Base-by-base conservation (phyloP, 2,329 filamentous ascomycete species). In the Mariannaea sp. region DNA sequence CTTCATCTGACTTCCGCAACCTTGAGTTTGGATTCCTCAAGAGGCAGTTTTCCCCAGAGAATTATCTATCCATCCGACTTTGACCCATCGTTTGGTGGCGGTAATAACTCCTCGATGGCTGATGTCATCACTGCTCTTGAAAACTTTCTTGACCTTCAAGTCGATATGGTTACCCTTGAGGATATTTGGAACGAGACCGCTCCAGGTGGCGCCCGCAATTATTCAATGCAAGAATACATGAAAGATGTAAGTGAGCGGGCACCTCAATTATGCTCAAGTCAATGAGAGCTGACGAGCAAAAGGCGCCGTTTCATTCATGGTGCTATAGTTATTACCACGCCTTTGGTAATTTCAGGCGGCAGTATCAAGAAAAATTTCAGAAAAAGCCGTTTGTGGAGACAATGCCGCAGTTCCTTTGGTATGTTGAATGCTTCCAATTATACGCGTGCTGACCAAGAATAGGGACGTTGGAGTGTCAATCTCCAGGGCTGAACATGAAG, bases 301-400 rank as follows among this genome's bases (percentile, higher is more conserved):
- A 74, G 70, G 65, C 65, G 3, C 59, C 68, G 1, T 72, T 70
- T 24, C 50, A 55, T 2, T 62, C 62, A 1, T 70, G 68, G 45
- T 71, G 68, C 44, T 68, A 69, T 56, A 70, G 70, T 7, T 72
- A 70, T 45, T 71, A 67, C 44, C 60, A 68, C 33, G 47, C 59
- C 5, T 72, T 69, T 46, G 57, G 65, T 13, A 36, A 47, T 0
- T 74, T 74, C 22, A 59, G 65, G 17, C 20, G 53, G 1, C 53
- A 55, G 1, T 74, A 70, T 27, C 29, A 35, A 9, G 22, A 59
- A 22, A 61, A 58, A 16, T 67, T 68, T 27, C 53, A 60, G 4
- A 55, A 45, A 3, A 39, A 59, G 24, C 64, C 70, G 0, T 71
- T 65, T 27, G n/a, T 62, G 5, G 72, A 74, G 30, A 47, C 65